Conservation (phyloP, 805 yeast genomes). For the Saccharomyces kudriavzevii region DNA sequence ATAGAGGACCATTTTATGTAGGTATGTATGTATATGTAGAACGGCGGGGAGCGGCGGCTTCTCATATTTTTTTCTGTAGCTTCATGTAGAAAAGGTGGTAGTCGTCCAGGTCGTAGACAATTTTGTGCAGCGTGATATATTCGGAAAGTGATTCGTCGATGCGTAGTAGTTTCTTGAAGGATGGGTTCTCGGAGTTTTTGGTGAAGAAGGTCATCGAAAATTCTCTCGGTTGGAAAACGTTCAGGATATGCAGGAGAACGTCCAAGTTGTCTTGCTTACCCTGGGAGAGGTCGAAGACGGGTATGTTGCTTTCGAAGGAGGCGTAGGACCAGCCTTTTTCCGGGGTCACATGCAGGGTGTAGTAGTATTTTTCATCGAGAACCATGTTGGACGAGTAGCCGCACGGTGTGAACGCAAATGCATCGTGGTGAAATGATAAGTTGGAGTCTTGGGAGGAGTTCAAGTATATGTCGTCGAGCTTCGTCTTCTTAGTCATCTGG, state of each 20-base stretch:
- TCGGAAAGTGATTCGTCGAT: constrained; percentile 22
- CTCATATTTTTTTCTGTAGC: constrained; percentile 34
- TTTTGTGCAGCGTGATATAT: constrained; percentile 58
- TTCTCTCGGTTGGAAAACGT: constrained; percentile 64
- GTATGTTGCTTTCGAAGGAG: constrained; percentile 84
- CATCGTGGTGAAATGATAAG: constrained; percentile 52
- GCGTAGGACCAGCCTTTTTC: constrained; percentile 94
- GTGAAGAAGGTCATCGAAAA: constrained; percentile 55
- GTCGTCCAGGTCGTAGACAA: constrained; percentile 64
- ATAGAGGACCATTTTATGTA: not conserved
- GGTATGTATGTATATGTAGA: no score
- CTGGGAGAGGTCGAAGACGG: constrained; percentile 33
- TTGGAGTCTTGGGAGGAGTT: constrained; percentile 10
- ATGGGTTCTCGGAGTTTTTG: constrained; percentile 24
- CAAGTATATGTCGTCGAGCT: constrained; percentile 54
- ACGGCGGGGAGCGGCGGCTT: not conserved
- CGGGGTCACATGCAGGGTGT: constrained; percentile 90
- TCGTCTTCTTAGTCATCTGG: constrained; percentile 54
- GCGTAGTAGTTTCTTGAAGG: constrained; percentile 30
- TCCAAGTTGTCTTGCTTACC: constrained; percentile 39
- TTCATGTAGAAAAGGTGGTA: constrained; percentile 66
- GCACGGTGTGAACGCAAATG: constrained; percentile 88
- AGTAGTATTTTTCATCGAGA: constrained; percentile 52
- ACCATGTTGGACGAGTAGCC: constrained; percentile 89
- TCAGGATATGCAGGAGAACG: constrained; percentile 53